Evolutionary conservation across 1,284 basidiomycete species (phyloP).

Genomic region (Exobasidium rhododendri): DNA sequence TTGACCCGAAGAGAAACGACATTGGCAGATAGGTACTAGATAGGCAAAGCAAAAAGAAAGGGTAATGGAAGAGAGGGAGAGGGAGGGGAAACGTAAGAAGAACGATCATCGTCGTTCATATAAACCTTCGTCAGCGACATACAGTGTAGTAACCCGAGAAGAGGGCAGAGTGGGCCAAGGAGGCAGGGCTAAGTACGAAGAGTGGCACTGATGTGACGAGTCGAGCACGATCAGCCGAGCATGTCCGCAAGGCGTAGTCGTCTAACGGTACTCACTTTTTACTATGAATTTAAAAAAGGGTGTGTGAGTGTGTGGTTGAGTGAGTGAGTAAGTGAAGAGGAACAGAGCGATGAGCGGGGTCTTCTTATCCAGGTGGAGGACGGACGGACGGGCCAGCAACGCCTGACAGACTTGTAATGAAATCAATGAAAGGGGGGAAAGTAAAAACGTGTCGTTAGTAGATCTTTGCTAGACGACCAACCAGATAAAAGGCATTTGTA

Average conservation of each 20-base stretch:
- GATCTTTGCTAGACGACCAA: too few relatives aligned
- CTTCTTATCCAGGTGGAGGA: background rate
- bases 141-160: conserved; percentile 34
- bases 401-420: too few relatives aligned
- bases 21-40: conserved; percentile 42
- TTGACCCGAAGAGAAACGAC: conserved; percentile 37
- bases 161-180: conserved; percentile 53
- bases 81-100: background rate
- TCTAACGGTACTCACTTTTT: conserved; percentile 6
- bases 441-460: too few relatives aligned
- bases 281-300: background rate
- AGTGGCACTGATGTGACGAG: conserved; percentile 54
- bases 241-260: too few relatives aligned
- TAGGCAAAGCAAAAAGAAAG: too few relatives aligned
- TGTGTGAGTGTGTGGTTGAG: background rate
- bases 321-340: conserved; percentile 3
- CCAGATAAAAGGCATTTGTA: too few relatives aligned
- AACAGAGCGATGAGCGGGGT: background rate
- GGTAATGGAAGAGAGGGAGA: background rate
- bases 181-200: conserved; percentile 52
- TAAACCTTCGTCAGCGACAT: conserved; percentile 5
- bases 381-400: background rate
- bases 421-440: too few relatives aligned
- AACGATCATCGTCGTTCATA: conserved; percentile 4
- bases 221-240: too few relatives aligned